phyloP scores from a whole-genome alignment of 2,329 filamentous ascomycete genomes.

The Didymellaceae sp. region DNA sequence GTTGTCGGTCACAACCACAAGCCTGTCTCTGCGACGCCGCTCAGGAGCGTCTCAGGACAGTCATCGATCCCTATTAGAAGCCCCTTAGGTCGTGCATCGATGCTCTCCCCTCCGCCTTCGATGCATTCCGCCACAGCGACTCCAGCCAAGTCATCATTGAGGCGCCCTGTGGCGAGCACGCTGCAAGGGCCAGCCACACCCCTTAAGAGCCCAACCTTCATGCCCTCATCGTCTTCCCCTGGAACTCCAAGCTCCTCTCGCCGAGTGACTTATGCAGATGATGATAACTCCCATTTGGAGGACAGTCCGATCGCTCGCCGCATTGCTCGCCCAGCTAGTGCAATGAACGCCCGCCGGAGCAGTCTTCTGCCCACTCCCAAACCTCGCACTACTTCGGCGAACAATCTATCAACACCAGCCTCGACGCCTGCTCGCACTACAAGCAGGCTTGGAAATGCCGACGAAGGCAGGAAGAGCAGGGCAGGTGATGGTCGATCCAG shows the following conservation, averaged over 20 bases:
- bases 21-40: slow-evolving; percentile 43
- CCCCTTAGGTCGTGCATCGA: slow-evolving; percentile 38
- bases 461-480: slow-evolving; percentile 34
- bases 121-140: slow-evolving; percentile 35
- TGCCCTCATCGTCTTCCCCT: slow-evolving; percentile 23
- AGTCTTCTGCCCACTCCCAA: slow-evolving; percentile 41
- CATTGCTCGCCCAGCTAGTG: slow-evolving; percentile 37
- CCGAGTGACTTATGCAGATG: slow-evolving; percentile 31
- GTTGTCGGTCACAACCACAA: slow-evolving; percentile 49
- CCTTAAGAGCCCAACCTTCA: slow-evolving; percentile 28
- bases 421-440: slow-evolving; percentile 26
- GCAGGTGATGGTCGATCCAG: slow-evolving; percentile 32
- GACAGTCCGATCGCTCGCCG: slow-evolving; percentile 41
- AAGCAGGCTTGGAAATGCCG: slow-evolving; percentile 33
- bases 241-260: slow-evolving; percentile 34
- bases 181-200: slow-evolving; percentile 41
- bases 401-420: slow-evolving; percentile 20
- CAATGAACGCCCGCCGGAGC: slow-evolving; percentile 37
- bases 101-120: slow-evolving; percentile 32
- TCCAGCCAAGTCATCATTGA: slow-evolving; percentile 33
- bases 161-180: slow-evolving; percentile 38
- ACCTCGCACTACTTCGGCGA: slow-evolving; percentile 32
- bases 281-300: slow-evolving; percentile 29
- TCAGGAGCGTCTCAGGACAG: slow-evolving; percentile 38
- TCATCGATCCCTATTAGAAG: slow-evolving; percentile 47